A percentile compares a stretch with the other conserved stretches of the same genome.
phyloP scores from a whole-genome alignment of 176 grass and related monocot genomes.

The Poa annua region DNA sequence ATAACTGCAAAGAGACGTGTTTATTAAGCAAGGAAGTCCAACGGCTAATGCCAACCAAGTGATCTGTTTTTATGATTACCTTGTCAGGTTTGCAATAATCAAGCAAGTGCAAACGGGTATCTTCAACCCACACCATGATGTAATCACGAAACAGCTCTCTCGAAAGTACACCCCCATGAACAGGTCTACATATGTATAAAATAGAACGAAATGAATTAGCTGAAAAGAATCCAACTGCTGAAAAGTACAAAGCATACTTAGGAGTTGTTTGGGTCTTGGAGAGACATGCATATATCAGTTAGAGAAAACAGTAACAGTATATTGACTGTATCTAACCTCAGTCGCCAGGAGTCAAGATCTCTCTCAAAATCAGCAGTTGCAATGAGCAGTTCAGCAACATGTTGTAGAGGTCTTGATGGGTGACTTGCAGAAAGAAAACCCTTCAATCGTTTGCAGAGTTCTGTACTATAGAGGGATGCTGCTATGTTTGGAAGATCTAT shows the following conservation, averaged over 20 bases:
- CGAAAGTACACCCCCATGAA: slow-evolving; percentile 81
- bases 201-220: slow-evolving; percentile 34
- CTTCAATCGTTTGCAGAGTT: slow-evolving; percentile 81
- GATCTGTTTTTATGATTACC: slow-evolving; percentile 46
- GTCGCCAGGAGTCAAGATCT: slow-evolving; percentile 84
- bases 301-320: slow-evolving; percentile 19
- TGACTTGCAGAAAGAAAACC: slow-evolving; percentile 87
- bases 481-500: slow-evolving; percentile 97
- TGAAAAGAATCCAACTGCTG: slow-evolving; percentile 8
- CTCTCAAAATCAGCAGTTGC: slow-evolving; percentile 90
- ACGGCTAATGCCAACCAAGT: slow-evolving; percentile 6
- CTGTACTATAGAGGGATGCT: slow-evolving; percentile 83
- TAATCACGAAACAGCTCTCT: slow-evolving; percentile 90
- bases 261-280: neutral
- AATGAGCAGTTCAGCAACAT: slow-evolving; percentile 87
- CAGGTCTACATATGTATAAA: slow-evolving; percentile 59
- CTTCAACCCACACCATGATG: slow-evolving; percentile 90
- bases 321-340: slow-evolving; percentile 62
- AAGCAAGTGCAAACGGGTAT: slow-evolving; percentile 83
- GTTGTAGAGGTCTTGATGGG: slow-evolving; percentile 72
- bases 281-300: slow-evolving; percentile 18
- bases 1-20: slow-evolving; percentile 58
- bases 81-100: slow-evolving; percentile 93
- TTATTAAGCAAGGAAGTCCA: slow-evolving; percentile 39
- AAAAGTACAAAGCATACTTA: too few species aligned